Base-by-base conservation (phyloP, 371 early-diverging fungal species). In the Homolaphlyctis polyrhiza region DNA sequence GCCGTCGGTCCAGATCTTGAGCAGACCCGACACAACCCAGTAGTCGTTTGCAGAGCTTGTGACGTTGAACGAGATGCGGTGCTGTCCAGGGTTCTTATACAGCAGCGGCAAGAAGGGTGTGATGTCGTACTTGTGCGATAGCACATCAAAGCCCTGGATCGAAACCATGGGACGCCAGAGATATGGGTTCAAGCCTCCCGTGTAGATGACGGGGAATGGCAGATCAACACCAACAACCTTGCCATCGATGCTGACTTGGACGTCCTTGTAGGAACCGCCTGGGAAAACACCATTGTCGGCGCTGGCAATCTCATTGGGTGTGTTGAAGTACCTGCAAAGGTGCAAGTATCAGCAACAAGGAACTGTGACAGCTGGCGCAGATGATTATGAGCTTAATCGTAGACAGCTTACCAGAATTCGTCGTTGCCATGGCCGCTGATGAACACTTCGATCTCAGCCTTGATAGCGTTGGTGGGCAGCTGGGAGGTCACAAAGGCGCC, bases 371-470 rank as follows among this genome's bases (percentile, higher is more conserved):
- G n/a, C n/a, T n/a, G n/a, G n/a, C n/a, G n/a, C n/a, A n/a, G n/a
- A n/a, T n/a, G n/a, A n/a, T n/a, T n/a, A n/a, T n/a, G n/a, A n/a
- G n/a, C n/a, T n/a, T n/a, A n/a, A n/a, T n/a, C n/a, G n/a, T n/a
- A n/a, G n/a, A n/a, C n/a, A n/a, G n/a, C n/a, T n/a, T 61, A 61
- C 54, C 54, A 62, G 33, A 62, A 62, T 55, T 62, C 62, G 39
- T 62, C 62, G 32, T 52, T 62, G 25, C 32, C 54, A 36, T 62
- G 62, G 1, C 54, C 54, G 27, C 54, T 52, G 23, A 52, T 21
- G 39, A 28, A 62, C 21, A 52, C 33, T 43, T 62, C 54, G 0
- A 62, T 30, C 55, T 62, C 62, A 14, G 62, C 62, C 1, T 33
- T 3, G 32, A 52, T 35, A 1, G 54, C 28, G 32, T 62, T 62